Base-by-base conservation (phyloP, 1,139 yeast species). In the Blastobotrys ciferrii region DNA sequence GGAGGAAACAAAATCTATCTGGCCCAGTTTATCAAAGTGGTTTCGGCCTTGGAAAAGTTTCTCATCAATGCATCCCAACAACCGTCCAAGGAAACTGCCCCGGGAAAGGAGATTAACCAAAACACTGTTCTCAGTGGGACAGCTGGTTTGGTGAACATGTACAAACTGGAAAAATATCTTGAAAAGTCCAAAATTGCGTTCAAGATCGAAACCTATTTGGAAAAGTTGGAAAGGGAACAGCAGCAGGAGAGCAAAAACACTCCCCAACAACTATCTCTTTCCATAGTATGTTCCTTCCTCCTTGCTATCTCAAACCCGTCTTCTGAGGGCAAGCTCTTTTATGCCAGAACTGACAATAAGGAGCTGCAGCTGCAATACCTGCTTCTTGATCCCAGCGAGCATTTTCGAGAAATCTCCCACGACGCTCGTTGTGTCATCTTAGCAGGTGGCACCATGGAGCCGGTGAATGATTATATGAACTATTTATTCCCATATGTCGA, bases 371-470 rank as follows among this genome's bases (percentile, higher is more conserved):
- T 88, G 41, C 80, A 80, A 54, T 91, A 91, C 58, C 77, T 89
- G 75, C 68, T 89, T 12, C 70, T 91, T 11, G 96, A 91, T 60
- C 96, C 97, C 1, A 81, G 91, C 49, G 79, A 77, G 45, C 72
- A 80, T 1, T 88, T 91, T 62, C 73, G 74, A 51, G 83, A 81
- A 11, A 72, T 91, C 1, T 79, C 87, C 0, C 78, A 80, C 4
- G 77, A 81, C 31, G 77, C 91, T 0, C 77, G 75, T 55, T 84
- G 94, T 63, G 84, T 91, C 0, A 72, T 91, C 2, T 65, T 91
- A 4, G 95, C 96, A 9, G 98, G 98, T 32, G 98, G 98, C 14
- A 91, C 98, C 0, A 89, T 91, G 97, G 95, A 88, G 61, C 98
- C 98, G 0, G 74, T 83, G 50, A 65, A 74, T 13, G 97, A 91